Evolutionary conservation across 495 filamentous ascomycete genomes (phyloP).

Genomic region (Friedmanniomyces simplex): DNA sequence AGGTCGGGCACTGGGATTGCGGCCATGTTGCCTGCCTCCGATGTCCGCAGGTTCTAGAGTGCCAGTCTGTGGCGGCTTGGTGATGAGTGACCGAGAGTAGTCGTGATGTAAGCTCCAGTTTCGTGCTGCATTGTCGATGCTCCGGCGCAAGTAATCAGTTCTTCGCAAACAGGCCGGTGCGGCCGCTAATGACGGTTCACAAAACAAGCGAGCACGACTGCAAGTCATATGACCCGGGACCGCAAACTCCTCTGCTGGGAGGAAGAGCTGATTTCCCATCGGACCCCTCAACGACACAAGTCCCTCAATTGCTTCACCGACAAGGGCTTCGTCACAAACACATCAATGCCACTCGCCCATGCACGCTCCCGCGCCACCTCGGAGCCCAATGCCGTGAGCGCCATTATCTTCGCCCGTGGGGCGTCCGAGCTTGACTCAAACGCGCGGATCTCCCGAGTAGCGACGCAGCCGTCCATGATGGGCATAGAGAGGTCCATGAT

Average conservation of each 20-base stretch:
- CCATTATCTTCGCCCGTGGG: not conserved
- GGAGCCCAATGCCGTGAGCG: slow-evolving; percentile 12
- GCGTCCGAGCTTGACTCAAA: not conserved
- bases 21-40: not conserved
- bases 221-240: too few species aligned
- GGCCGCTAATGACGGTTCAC: too few species aligned
- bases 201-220: too few species aligned
- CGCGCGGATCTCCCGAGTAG: slow-evolving; percentile 6
- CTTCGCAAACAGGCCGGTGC: too few species aligned
- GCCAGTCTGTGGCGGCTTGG: too few species aligned
- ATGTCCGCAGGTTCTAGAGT: too few species aligned
- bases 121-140: too few species aligned
- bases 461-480: slow-evolving; percentile 5
- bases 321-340: slow-evolving; percentile 18
- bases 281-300: not conserved
- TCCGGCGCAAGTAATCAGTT: too few species aligned
- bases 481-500: slow-evolving; percentile 11
- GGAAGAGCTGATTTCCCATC: too few species aligned
- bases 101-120: too few species aligned
- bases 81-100: too few species aligned
- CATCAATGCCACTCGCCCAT: slow-evolving; percentile 9
- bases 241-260: too few species aligned
- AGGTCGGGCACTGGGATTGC: not conserved
- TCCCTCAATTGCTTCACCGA: slow-evolving; percentile 7
- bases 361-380: slow-evolving; percentile 7